Evolutionary conservation across 2,329 filamentous ascomycete genomes (phyloP), one percentile per base, ranked within the genome.

Genomic region (Pleomassaria siparia): DNA sequence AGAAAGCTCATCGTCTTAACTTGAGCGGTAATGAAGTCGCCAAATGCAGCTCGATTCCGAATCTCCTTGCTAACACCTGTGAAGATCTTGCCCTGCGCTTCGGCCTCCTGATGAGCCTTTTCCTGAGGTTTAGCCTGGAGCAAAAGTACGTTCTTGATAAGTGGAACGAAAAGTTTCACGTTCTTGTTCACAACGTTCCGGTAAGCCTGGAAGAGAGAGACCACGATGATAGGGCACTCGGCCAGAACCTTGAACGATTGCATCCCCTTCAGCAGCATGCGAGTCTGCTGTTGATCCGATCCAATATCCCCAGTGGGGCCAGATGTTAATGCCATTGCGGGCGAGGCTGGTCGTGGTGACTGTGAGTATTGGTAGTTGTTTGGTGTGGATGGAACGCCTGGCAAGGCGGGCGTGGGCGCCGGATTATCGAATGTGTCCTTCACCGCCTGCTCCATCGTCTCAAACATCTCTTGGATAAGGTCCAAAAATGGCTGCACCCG

Each of bases 1-100:
- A 99, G 71, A 63, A 99, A 99, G 63, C 91, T 97, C 92, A 99
- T 97, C 0, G 92, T 97, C 77, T 99, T 97, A 13, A 99, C 94
- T 70, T 99, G 95, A 1, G 92, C 91, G 0, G 91, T 97, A 55
- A 99, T 95, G 58, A 97, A 95, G 62, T 99, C 95, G 28, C 92
- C 94, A 74, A 97, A 99, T 0, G 91, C 92, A 11, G 88, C 88
- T 47, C 91, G 81, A 61, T 97, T 96, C 72, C 90, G 92, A 64
- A 99, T 96, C 48, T 90, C 88, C 40, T 88, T 88, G 72, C 90
- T 95, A 44, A 99, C 89, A 2, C 94, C 92, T 0, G 90, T 94
- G 65, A 97, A 96, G 12, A 95, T 87, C 26, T 85, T 87, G 13
- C 86, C 87, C 61, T 85, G 87, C 1, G 85, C 83, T 33, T 84